phyloP scores from a whole-genome alignment of 371 early-diverging fungal species.

The Mucor lusitanicus region DNA sequence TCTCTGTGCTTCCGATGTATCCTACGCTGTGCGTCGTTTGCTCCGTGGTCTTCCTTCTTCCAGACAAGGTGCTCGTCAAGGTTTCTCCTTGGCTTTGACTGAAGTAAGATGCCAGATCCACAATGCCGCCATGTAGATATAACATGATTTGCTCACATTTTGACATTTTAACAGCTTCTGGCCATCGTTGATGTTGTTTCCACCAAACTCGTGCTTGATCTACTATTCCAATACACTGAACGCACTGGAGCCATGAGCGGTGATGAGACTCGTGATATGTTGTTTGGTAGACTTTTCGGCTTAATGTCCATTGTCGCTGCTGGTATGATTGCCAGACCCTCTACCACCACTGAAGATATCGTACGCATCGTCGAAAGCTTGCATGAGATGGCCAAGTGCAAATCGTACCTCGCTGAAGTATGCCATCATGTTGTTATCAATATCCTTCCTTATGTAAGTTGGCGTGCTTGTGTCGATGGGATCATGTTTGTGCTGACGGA shows the following conservation, averaged over 20 bases:
- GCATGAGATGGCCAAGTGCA: constrained; percentile 64
- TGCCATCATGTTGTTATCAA: constrained; percentile 73
- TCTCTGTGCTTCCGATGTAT: constrained; percentile 72
- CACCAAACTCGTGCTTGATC: constrained; percentile 63
- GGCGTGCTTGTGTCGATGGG: not conserved
- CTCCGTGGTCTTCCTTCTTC: constrained; percentile 86
- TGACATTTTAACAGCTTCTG: constrained; percentile 27
- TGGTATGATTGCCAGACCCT: constrained; percentile 70
- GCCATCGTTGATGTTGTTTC: constrained; percentile 48
- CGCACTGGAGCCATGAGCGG: constrained; percentile 56
- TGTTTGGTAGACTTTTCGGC: constrained; percentile 91
- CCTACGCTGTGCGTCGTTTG: constrained; percentile 88
- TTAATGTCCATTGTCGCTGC: constrained; percentile 80
- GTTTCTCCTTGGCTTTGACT: constrained; percentile 91
- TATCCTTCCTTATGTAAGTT: constrained; percentile 58
- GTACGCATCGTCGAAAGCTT: constrained; percentile 66
- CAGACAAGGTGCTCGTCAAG: constrained; percentile 91
- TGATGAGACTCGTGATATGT: constrained; percentile 87
- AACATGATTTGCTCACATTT: not conserved
- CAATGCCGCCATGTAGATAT: not conserved
- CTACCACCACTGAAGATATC: constrained; percentile 69
- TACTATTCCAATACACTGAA: constrained; percentile 69
- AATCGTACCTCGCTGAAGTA: constrained; percentile 77
- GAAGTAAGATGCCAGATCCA: constrained; percentile 52
- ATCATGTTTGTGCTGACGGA: not conserved